These are phyloP conservation scores for Penstemon davidsonii DNA, from an alignment of 257 asterid species.

Conservation along the genomic window DNA sequence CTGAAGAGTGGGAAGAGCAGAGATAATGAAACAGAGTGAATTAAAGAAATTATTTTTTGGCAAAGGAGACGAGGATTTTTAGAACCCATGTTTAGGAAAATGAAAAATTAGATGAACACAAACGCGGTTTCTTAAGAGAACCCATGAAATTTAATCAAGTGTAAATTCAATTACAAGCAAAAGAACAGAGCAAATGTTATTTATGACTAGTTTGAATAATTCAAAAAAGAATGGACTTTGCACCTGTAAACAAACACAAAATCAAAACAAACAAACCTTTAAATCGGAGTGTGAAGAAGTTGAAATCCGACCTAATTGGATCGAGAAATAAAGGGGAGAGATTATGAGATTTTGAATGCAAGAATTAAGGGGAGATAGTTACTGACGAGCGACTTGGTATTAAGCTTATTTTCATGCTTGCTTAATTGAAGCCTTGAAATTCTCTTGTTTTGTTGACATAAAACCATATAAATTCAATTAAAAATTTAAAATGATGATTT, in stretches of 20 bases:
- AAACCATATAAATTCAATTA: background rate
- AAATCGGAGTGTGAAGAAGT: slow-evolving; percentile 40
- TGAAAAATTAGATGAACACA: slow-evolving; percentile 11
- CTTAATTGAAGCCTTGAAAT: slow-evolving; percentile 9
- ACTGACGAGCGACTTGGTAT: slow-evolving; percentile 52
- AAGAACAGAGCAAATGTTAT: slow-evolving; percentile 26
- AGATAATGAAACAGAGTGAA: slow-evolving; percentile 45
- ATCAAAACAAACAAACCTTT: slow-evolving; percentile 20
- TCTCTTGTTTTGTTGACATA: background rate
- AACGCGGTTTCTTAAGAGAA: slow-evolving; percentile 18
- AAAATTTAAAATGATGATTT: background rate
- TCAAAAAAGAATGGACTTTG: slow-evolving; percentile 46
- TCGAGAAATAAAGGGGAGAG: slow-evolving; percentile 22
- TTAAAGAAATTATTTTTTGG: slow-evolving; percentile 37
- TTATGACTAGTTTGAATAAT: slow-evolving; percentile 56
- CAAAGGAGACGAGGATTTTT: slow-evolving; percentile 31
- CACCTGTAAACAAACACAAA: slow-evolving; percentile 41
- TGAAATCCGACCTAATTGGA: slow-evolving; percentile 70
- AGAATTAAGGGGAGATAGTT: slow-evolving; percentile 42
- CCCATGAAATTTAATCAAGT: slow-evolving; percentile 25
- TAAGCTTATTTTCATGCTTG: slow-evolving; percentile 1
- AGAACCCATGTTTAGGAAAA: slow-evolving; percentile 47
- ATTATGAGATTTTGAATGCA: slow-evolving; percentile 42
- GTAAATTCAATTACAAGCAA: slow-evolving; percentile 45
- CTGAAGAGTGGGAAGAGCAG: slow-evolving; percentile 41